These are phyloP conservation scores for Vigna unguiculata DNA, from an alignment of 306 rosid species.

Conservation along the genomic window DNA sequence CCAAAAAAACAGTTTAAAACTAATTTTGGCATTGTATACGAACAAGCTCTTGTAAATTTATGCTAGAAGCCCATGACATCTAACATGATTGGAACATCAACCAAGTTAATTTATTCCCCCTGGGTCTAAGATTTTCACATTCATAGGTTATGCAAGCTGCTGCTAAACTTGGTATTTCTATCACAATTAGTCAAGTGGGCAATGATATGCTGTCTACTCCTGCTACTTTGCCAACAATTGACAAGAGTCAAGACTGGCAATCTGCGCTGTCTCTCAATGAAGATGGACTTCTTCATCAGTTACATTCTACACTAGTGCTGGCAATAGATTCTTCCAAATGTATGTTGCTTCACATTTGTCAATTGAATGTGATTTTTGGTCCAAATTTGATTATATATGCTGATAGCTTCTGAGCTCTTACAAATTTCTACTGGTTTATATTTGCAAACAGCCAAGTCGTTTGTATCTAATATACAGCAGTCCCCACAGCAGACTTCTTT, in stretches of 20 bases:
- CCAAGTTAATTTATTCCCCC: conserved; percentile 26
- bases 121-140: conserved; percentile 35
- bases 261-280: conserved; percentile 76
- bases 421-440: conserved; percentile 37
- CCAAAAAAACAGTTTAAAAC: conserved; percentile 22
- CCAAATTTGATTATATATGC: conserved; percentile 36
- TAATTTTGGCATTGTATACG: not conserved
- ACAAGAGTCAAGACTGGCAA: conserved; percentile 84
- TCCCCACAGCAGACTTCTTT: conserved; percentile 67
- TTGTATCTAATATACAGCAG: conserved; percentile 60
- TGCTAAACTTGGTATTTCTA: conserved; percentile 78
- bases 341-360: conserved; percentile 47
- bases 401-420: conserved; percentile 39
- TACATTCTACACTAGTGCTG: conserved; percentile 79
- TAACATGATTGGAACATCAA: conserved; percentile 20
- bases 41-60: conserved; percentile 23
- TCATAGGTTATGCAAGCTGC: conserved; percentile 84
- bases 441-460: conserved; percentile 64
- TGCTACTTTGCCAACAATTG: conserved; percentile 62
- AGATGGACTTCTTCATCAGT: conserved; percentile 89
- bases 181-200: conserved; percentile 79
- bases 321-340: conserved; percentile 80
- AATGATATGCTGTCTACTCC: conserved; percentile 59
- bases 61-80: conserved; percentile 38
- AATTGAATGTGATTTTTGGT: conserved; percentile 32